Percentiles rank a stretch among this genome's conserved stretches.
These are phyloP conservation scores for Colletotrichum musae DNA, from an alignment of 2,329 filamentous ascomycete genomes.

Conservation along the genomic window DNA sequence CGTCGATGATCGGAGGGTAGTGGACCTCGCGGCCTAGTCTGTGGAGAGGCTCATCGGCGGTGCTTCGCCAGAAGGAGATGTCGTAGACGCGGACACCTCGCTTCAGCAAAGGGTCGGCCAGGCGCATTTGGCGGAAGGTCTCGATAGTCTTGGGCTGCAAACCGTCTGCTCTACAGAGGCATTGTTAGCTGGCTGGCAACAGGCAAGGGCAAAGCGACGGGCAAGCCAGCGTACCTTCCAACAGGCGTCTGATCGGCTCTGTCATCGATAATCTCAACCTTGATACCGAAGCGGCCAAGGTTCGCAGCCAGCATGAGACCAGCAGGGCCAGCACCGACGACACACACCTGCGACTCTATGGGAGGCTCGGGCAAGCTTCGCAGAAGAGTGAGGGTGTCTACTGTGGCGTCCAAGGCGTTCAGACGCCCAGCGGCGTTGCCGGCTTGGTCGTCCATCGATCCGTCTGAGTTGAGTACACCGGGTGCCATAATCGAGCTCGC, in stretches of 20 bases:
- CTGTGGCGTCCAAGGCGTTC: slow-evolving; percentile 52
- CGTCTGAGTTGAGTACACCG: slow-evolving; percentile 50
- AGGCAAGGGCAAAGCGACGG: not conserved
- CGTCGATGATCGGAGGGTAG: slow-evolving; percentile 74
- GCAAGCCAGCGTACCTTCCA: slow-evolving; percentile 59
- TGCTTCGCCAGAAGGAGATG: slow-evolving; percentile 79
- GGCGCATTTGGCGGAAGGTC: slow-evolving; percentile 79
- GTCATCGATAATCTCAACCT: slow-evolving; percentile 77
- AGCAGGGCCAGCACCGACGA: slow-evolving; percentile 70
- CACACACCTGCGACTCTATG: slow-evolving; percentile 62
- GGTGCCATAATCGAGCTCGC: slow-evolving; percentile 51
- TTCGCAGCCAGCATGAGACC: slow-evolving; percentile 69
- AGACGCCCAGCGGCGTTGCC: slow-evolving; percentile 44
- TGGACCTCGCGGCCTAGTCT: slow-evolving; percentile 77
- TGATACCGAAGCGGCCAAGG: slow-evolving; percentile 76
- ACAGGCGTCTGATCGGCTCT: slow-evolving; percentile 77
- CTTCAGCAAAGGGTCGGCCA: slow-evolving; percentile 78
- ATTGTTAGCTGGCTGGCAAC: slow-evolving; percentile 13
- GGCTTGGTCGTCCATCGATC: slow-evolving; percentile 50
- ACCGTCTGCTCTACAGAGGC: slow-evolving; percentile 71
- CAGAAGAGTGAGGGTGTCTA: slow-evolving; percentile 64
- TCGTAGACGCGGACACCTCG: slow-evolving; percentile 80
- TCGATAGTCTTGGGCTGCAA: slow-evolving; percentile 85
- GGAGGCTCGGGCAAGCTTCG: slow-evolving; percentile 64
- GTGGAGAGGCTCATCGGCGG: slow-evolving; percentile 64